These are phyloP conservation scores for Seiridium cupressi DNA, from an alignment of 2,329 filamentous ascomycete genomes.

Conservation along the genomic window DNA sequence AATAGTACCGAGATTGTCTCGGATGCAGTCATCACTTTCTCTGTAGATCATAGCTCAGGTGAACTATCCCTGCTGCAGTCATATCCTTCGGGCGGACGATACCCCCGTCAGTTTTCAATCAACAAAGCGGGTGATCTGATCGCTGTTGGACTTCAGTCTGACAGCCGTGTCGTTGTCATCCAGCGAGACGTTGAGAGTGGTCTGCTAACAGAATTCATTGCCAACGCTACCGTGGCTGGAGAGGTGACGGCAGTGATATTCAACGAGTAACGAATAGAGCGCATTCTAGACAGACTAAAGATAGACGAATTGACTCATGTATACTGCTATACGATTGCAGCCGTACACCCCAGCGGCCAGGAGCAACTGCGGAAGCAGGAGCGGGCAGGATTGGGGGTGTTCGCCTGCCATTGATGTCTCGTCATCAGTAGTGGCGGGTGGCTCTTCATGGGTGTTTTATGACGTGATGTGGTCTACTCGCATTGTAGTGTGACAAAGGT, in stretches of 20 bases:
- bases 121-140: slow-evolving; percentile 63
- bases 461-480: too few species aligned
- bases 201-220: slow-evolving; percentile 46
- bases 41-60: slow-evolving; percentile 53
- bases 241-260: slow-evolving; percentile 47
- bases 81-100: slow-evolving; percentile 61
- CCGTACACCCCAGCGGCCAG: too few species aligned
- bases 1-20: slow-evolving; percentile 48
- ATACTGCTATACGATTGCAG: too few species aligned
- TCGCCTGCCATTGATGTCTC: too few species aligned
- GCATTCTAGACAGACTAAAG: background rate
- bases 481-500: too few species aligned
- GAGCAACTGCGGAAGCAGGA: too few species aligned
- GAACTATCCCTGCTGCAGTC: slow-evolving; percentile 54
- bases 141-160: slow-evolving; percentile 64
- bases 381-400: too few species aligned
- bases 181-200: slow-evolving; percentile 59
- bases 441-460: too few species aligned
- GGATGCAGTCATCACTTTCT: slow-evolving; percentile 64
- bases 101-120: slow-evolving; percentile 66
- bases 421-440: too few species aligned
- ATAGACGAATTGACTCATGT: too few species aligned
- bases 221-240: slow-evolving; percentile 39
- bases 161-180: slow-evolving; percentile 60
- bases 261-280: slow-evolving; percentile 29